Conservation (phyloP, 2,329 filamentous ascomycete genomes). For the Alternaria atra region DNA sequence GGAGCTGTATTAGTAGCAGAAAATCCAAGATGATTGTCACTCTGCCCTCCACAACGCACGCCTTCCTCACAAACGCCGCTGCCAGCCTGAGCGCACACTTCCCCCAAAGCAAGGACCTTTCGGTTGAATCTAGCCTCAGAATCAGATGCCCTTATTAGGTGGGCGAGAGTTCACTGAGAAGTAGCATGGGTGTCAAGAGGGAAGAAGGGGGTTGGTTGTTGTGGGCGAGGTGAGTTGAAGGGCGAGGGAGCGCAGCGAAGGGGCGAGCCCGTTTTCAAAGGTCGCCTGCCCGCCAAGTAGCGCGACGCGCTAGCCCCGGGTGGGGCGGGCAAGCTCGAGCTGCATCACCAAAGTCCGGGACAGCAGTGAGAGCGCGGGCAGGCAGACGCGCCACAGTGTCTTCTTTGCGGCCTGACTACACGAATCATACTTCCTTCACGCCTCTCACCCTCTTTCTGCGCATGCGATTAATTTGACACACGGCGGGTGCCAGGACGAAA, state of each 20-base stretch:
- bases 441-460: slow-evolving; percentile 1
- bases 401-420: slow-evolving; percentile 13
- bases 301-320: slow-evolving; percentile 28
- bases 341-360: slow-evolving; percentile 15
- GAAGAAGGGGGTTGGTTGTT: slow-evolving; percentile 38
- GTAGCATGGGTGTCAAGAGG: slow-evolving; percentile 45
- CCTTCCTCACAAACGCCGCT: slow-evolving; percentile 42
- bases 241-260: slow-evolving; percentile 34
- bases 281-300: slow-evolving; percentile 30
- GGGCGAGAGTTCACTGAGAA: slow-evolving; percentile 50
- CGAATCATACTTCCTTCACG: neutral
- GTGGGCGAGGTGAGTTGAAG: slow-evolving; percentile 37
- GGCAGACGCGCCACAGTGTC: slow-evolving; percentile 32
- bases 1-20: slow-evolving; percentile 49
- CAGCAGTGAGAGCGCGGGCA: slow-evolving; percentile 17
- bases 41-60: slow-evolving; percentile 39
- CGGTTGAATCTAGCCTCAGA: slow-evolving; percentile 46
- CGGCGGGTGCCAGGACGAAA: slow-evolving; percentile 33
- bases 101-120: slow-evolving; percentile 44
- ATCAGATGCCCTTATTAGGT: slow-evolving; percentile 52
- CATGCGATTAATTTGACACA: slow-evolving; percentile 40
- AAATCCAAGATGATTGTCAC: slow-evolving; percentile 41
- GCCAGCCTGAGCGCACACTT: slow-evolving; percentile 43
- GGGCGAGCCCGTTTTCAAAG: slow-evolving; percentile 34
- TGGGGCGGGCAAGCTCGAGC: slow-evolving; percentile 25